A percentile compares a stretch with the other conserved stretches of the same genome.
These are phyloP conservation scores for Russula sp. DNA, from an alignment of 768 basidiomycete genomes.

Conservation along the genomic window DNA sequence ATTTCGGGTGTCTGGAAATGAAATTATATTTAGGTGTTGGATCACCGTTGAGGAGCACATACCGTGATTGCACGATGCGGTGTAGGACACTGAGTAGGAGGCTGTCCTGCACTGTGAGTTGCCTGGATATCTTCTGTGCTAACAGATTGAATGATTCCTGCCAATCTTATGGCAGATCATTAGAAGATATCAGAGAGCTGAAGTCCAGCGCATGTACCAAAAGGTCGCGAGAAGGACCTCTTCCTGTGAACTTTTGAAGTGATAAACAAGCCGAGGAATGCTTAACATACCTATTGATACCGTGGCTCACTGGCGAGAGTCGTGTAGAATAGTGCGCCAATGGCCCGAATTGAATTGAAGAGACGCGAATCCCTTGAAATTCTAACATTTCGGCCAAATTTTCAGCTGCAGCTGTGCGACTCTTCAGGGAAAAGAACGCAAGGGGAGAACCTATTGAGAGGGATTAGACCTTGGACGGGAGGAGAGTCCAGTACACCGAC, in stretches of 20 bases:
- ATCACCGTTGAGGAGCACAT: neutral
- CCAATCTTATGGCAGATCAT: slow-evolving; percentile 18
- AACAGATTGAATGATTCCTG: slow-evolving; percentile 11
- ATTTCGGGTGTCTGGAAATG: slow-evolving; percentile 27
- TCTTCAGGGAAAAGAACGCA: slow-evolving; percentile 6
- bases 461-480: neutral
- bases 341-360: slow-evolving; percentile 21
- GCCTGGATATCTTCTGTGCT: slow-evolving; percentile 17
- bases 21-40: neutral
- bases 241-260: neutral
- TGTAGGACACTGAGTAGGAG: slow-evolving; percentile 16
- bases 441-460: slow-evolving; percentile 15
- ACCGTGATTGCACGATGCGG: slow-evolving; percentile 27
- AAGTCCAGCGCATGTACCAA: slow-evolving; percentile 16
- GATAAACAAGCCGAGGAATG: neutral
- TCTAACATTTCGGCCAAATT: slow-evolving; percentile 19
- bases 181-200: slow-evolving; percentile 5
- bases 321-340: neutral
- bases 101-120: slow-evolving; percentile 19
- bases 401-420: slow-evolving; percentile 17
- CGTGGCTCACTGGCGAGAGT: neutral
- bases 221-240: slow-evolving; percentile 3
- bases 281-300: slow-evolving; percentile 7
- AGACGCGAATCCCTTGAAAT: slow-evolving; percentile 19
- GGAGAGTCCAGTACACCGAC: slow-evolving; percentile 7